These are phyloP conservation scores for Neonectria ditissima DNA, from an alignment of 2,329 filamentous ascomycete species.

Conservation along the genomic window DNA sequence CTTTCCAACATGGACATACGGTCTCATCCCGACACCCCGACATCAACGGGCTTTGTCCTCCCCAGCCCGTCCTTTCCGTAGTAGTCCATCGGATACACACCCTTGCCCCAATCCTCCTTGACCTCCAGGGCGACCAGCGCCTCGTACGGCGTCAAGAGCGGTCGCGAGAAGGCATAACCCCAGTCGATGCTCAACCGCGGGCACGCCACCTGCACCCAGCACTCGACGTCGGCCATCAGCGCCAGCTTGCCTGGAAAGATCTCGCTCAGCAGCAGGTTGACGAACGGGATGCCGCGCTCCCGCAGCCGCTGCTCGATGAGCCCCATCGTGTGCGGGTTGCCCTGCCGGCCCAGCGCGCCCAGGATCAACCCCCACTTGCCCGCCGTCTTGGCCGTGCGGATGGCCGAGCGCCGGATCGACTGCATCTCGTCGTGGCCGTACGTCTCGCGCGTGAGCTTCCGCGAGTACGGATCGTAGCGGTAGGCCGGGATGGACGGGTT, in stretches of 20 bases:
- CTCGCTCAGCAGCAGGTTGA: constrained; percentile 90
- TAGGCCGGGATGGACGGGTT: constrained; percentile 93
- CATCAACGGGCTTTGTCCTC: constrained; percentile 70
- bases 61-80: constrained; percentile 93
- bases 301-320: constrained; percentile 84
- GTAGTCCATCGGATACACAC: constrained; percentile 97
- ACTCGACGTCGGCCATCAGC: constrained; percentile 93
- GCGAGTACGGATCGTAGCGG: constrained; percentile 95
- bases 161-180: constrained; percentile 94
- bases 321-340: constrained; percentile 91
- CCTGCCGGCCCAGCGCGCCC: constrained; percentile 91
- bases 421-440: constrained; percentile 96
- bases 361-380: constrained; percentile 96
- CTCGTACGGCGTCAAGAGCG: constrained; percentile 93
- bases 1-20: background rate
- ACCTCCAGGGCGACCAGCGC: constrained; percentile 89
- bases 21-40: constrained; percentile 38
- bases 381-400: constrained; percentile 78
- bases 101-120: constrained; percentile 79
- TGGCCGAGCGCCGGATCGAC: constrained; percentile 80
- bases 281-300: constrained; percentile 78
- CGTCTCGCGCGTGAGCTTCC: constrained; percentile 88
- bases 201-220: constrained; percentile 98
- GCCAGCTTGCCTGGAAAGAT: constrained; percentile 97
- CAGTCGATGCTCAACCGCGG: constrained; percentile 98